Evolutionary conservation across 2,329 filamentous ascomycete species (phyloP), one percentile per base, ranked within the genome.

Genomic region (Pezicula carpinea): DNA sequence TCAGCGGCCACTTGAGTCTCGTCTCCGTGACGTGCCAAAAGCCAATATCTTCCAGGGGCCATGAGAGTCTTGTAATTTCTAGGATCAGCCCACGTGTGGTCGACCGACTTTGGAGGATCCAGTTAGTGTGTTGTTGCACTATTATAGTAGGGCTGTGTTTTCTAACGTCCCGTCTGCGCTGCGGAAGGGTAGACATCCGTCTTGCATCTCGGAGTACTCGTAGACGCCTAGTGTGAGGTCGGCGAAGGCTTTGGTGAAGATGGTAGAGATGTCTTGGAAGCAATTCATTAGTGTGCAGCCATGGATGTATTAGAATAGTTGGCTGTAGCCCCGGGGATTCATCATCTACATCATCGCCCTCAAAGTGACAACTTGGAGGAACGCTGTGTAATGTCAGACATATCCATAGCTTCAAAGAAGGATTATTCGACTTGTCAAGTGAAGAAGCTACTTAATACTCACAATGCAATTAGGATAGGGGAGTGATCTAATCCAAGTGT

Each of bases 281-380:
- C 40, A 44, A 15, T 34, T 44, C 8, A 49, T 32, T 63, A 77
- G 67, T 19, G 70, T 64, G 18, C 74, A 66, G 32, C 64, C 59
- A 55, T 76, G 73, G 48, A 77, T 70, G 50, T 69, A 71, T 54
- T 76, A 72, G 56, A 76, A 76, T 52, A 72, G 62, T 2, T 66
- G 58, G 49, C 69, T 72, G 3, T 35, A 46, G 15, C 70, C 60
- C 75, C 75, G n/a, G n/a, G n/a, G n/a, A 79, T 6, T 69, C 61
- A 45, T 71, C 64, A 54, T 75, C 70, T 11, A 71, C 64, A 52
- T 77, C 74, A 51, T 77, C 73, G 11, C 77, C 64, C 39, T 75
- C 59, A 56, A 77, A 77, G 17, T 65, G 64, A 29, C 75, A 64
- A 51, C 77, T 77, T 18, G 72, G 69, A 21, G 74, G 74, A 4